These are phyloP conservation scores for Termitomyces sp. DNA, from an alignment of 768 basidiomycete species.

Conservation along the genomic window DNA sequence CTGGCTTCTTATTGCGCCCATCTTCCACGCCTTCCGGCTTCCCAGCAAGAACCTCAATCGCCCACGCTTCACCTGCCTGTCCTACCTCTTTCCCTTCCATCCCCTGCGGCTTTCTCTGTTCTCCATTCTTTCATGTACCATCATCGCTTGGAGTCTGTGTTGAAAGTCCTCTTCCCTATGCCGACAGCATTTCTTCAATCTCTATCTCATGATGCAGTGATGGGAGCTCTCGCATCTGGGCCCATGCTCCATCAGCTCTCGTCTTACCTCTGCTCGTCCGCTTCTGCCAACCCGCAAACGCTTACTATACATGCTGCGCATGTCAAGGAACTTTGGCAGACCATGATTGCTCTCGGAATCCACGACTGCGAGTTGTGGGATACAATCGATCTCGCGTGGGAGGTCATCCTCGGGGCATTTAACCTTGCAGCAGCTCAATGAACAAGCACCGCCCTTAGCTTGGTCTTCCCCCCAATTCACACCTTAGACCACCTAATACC, in stretches of 20 bases:
- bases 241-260: constrained; percentile 51
- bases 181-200: constrained; percentile 38
- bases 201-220: constrained; percentile 38
- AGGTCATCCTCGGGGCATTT: constrained; percentile 56
- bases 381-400: constrained; percentile 75
- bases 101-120: constrained; percentile 59
- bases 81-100: constrained; percentile 68
- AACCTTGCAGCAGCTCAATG: constrained; percentile 38
- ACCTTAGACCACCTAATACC: not conserved
- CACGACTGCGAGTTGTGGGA: constrained; percentile 73
- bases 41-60: constrained; percentile 21
- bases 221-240: constrained; percentile 39
- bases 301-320: constrained; percentile 55
- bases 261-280: constrained; percentile 41
- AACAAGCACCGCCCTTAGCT: not conserved
- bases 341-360: constrained; percentile 68
- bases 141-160: constrained; percentile 54
- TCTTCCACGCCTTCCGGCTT: constrained; percentile 43
- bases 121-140: constrained; percentile 68
- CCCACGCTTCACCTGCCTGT: constrained; percentile 51
- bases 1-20: constrained; percentile 56
- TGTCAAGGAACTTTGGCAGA: constrained; percentile 77
- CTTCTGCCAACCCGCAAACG: constrained; percentile 34
- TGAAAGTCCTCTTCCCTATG: constrained; percentile 58
- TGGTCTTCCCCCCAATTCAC: not conserved